Conservation (phyloP, 2,329 filamentous ascomycete genomes). For the Pyrenochaeta sp. region DNA sequence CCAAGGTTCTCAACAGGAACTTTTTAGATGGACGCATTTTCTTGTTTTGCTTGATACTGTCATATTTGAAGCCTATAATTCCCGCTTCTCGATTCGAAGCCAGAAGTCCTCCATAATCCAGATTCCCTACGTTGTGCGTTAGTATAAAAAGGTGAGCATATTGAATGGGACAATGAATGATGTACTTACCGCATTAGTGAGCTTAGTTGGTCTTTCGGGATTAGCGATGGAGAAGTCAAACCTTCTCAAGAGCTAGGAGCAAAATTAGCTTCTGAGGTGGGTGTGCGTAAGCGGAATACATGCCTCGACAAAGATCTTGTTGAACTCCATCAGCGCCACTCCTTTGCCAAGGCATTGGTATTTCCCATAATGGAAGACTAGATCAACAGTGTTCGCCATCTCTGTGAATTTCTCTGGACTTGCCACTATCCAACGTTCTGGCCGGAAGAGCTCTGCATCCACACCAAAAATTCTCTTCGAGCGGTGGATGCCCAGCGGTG, state of each 20-base stretch:
- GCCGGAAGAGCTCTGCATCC: constrained; percentile 28
- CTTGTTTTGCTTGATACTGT: too few species aligned
- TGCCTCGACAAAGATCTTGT: constrained; percentile 42
- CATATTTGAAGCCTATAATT: background rate
- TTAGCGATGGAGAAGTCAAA: background rate
- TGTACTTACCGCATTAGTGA: background rate
- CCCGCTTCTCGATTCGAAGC: background rate
- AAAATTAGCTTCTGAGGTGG: background rate
- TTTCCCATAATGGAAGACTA: constrained; percentile 39
- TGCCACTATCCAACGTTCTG: constrained; percentile 40
- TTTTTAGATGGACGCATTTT: too few species aligned
- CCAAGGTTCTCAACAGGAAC: too few species aligned
- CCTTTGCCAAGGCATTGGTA: constrained; percentile 35
- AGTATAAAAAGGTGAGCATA: background rate
- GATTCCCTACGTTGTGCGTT: background rate
- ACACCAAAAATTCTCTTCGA: constrained; percentile 26
- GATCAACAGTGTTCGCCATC: constrained; percentile 31
- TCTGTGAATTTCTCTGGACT: constrained; percentile 34
- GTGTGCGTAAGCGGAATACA: background rate
- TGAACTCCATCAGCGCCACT: constrained; percentile 41
- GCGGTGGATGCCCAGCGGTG: constrained; percentile 14
- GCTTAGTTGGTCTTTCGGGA: background rate
- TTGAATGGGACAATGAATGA: too few species aligned
- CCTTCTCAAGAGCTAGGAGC: background rate
- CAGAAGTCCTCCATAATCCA: background rate